Evolutionary conservation across 2,329 filamentous ascomycete genomes (phyloP).

Genomic region (Grosmannia clavigera): DNA sequence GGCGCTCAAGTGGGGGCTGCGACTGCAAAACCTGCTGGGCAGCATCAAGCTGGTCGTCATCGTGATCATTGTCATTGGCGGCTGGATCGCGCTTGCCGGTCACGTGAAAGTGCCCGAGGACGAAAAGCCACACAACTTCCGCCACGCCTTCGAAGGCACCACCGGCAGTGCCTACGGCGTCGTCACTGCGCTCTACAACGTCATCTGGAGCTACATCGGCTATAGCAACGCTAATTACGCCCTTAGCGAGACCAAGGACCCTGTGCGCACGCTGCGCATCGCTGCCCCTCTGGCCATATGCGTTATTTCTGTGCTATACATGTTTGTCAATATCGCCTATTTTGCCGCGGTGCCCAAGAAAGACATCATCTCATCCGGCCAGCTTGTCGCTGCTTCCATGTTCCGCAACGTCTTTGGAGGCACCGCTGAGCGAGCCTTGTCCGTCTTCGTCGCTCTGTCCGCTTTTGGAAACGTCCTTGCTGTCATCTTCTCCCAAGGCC

Average conservation of each 20-base stretch:
- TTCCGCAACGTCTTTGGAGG: conserved; percentile 44
- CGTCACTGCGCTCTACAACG: conserved; percentile 59
- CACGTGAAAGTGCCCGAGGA: conserved; percentile 39
- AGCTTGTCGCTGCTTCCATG: conserved; percentile 40
- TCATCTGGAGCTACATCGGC: conserved; percentile 58
- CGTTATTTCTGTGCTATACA: conserved; percentile 48
- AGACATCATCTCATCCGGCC: conserved; percentile 37
- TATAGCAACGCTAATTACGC: conserved; percentile 59
- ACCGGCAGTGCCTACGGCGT: conserved; percentile 53
- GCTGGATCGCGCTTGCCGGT: conserved; percentile 49
- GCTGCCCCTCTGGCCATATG: conserved; percentile 50
- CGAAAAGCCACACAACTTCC: conserved; percentile 39
- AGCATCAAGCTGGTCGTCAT: conserved; percentile 54
- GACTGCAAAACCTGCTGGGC: conserved; percentile 54
- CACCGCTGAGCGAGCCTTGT: conserved; percentile 44
- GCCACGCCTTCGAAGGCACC: conserved; percentile 51
- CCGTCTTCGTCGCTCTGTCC: conserved; percentile 54
- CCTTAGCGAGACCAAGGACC: conserved; percentile 52
- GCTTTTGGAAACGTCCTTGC: conserved; percentile 56
- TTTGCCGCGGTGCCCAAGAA: conserved; percentile 45
- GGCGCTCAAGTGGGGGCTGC: conserved; percentile 52
- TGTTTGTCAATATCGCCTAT: conserved; percentile 55
- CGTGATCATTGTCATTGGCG: conserved; percentile 50
- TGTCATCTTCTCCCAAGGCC: conserved; percentile 57
- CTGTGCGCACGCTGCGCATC: conserved; percentile 50